Base-by-base conservation (phyloP, 2,329 filamentous ascomycete genomes). In the Fusarium tupiense region DNA sequence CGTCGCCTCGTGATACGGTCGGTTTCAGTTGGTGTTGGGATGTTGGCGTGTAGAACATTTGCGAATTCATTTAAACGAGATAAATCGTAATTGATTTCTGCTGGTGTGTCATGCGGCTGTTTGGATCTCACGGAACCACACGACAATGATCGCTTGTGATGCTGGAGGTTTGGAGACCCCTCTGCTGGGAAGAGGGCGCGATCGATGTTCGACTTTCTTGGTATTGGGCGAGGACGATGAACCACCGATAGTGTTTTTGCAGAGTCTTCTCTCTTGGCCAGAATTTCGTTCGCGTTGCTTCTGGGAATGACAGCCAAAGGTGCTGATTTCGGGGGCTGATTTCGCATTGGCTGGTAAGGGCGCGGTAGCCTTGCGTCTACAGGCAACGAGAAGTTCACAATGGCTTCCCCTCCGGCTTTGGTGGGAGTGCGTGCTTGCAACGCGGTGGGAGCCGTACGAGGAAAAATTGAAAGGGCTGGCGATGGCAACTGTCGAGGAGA, bases 171-270 rank as follows among this genome's bases (percentile, higher is more conserved):
- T 26, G 76, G 75, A 82, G 41, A 83, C 62, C 77, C 76, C 47
- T 88, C 84, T 13, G 84, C 83, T 8, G 86, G 84, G 78, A 88
- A 88, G 40, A 87, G 81, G 54, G 83, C 82, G 49, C 86, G 82
- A 71, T 88, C 85, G 16, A 85, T 80, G 33, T 83, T 83, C 6
- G 80, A 78, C 41, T 85, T 86, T 59, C 89, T 84, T 10, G 88
- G 87, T 61, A 91, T 88, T 6, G 89, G 89, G 38, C 89, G 84
- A 5, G 88, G 88, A 10, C 89, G 85, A 76, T 91, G 82, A 11
- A 91, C 83, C 26, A 91, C 81, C 0, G 77, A 78, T 35, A 58
- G 37, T 19, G 58, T 60, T 60, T 61, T 67, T 47, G 62, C 38
- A 43, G 58, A 62, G 20, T 63, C 69, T 29, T 61, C 33, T 38